Base-by-base conservation (phyloP, 2,329 filamentous ascomycete species). In the Didymella arachidicola region DNA sequence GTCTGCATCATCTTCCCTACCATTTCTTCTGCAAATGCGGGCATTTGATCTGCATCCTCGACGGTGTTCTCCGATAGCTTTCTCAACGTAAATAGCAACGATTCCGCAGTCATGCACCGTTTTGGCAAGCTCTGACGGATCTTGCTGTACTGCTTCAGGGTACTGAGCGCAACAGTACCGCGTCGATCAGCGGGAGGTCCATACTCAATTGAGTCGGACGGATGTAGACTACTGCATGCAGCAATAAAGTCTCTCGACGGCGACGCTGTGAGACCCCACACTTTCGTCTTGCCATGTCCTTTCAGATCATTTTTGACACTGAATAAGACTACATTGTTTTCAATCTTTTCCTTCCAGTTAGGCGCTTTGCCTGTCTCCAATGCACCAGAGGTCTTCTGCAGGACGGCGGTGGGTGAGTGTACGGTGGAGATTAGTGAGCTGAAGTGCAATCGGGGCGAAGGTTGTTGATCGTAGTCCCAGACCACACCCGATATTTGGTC, bases 191-290 rank as follows among this genome's bases (percentile, higher is more conserved):
- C 77, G 7, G 78, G 71, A 7, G 82, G 82, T 0, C 79, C 79
- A 66, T 87, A 87, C 59, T 87, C 83, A 14, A 86, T 75, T 75
- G 84, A 82, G 66, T 87, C 82, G 4, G 80, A 83, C 0, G 85
- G 85, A 67, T 88, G 84, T 27, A 84, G 65, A 2, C 81, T 83
- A 45, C 82, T 76, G 54, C 81, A 83, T 3, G 78, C 77, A 5
- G 82, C 84, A 14, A 81, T 70, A 25, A 80, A 79, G 29, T 81
- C 80, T 22, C 79, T 78, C 18, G 81, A 68, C 18, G 82, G 81
- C 16, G 80, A 81, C 2, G 65, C 53, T 11, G 81, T 78, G 6
- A 86, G 72, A 2, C 86, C 86, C 81, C 84, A 87, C 7, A 81
- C 77, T 60, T 82, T 82, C 7, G 81, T 77, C n/a, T 79, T 72